Conservation (phyloP, 495 filamentous ascomycete genomes). For the Evansstolkia leycettana region DNA sequence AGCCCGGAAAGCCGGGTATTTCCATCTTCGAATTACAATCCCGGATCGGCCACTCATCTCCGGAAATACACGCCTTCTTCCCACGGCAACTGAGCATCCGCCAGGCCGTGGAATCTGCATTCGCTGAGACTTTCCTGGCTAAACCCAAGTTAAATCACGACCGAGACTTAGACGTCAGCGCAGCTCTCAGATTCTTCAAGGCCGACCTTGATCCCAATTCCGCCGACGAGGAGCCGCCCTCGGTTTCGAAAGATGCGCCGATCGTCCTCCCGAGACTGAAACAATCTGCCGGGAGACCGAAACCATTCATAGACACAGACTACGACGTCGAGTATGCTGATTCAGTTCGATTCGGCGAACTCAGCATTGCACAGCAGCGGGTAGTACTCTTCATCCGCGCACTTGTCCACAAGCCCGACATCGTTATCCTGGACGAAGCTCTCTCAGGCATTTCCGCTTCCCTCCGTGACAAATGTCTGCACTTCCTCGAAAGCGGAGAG, state of each 20-base stretch:
- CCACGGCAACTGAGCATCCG: constrained; percentile 66
- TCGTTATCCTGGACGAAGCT: constrained; percentile 86
- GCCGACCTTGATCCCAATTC: constrained; percentile 51
- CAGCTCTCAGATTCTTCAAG: constrained; percentile 61
- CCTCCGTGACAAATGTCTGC: constrained; percentile 71
- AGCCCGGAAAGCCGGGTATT: constrained; percentile 57
- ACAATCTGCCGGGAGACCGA: constrained; percentile 1
- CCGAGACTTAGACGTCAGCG: constrained; percentile 44
- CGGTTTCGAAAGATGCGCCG: constrained; percentile 1
- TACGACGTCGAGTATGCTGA: constrained; percentile 54
- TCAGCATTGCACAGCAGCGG: constrained; percentile 68
- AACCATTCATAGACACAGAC: constrained; percentile 9
- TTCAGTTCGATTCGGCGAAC: constrained; percentile 54
- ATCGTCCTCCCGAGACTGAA: constrained; percentile 6
- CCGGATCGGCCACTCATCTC: constrained; percentile 82
- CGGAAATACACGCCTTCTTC: constrained; percentile 89
- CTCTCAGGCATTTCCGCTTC: constrained; percentile 80
- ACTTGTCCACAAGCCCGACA: constrained; percentile 67
- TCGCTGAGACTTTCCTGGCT: constrained; percentile 73
- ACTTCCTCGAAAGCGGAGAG: constrained; percentile 59
- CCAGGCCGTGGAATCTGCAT: constrained; percentile 68
- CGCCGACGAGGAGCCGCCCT: constrained; percentile 4
- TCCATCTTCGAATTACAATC: constrained; percentile 87
- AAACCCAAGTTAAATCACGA: constrained; percentile 48
- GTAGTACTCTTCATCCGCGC: constrained; percentile 77